phyloP scores from a whole-genome alignment of 129 eudicot genomes.

The Flaveria sonorensis region DNA sequence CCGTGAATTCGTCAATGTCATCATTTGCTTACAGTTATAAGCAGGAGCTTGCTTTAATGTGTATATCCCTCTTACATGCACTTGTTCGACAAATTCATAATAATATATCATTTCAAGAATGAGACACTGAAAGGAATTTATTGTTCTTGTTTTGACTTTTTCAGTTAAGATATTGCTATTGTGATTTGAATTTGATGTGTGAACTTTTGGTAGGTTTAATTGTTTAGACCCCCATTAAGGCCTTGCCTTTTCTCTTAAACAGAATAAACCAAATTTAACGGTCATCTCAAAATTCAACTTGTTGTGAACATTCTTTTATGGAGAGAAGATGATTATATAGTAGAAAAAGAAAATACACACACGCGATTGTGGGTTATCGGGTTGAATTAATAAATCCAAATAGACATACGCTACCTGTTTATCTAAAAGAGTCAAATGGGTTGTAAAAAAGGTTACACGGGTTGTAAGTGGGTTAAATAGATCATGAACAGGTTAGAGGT shows the following conservation, averaged over 20 bases:
- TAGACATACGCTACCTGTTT: too few relatives aligned
- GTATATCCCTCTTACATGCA: not conserved
- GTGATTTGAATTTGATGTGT: not conserved
- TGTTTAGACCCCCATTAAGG: not conserved
- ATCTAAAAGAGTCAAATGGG: not conserved
- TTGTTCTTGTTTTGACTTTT: not conserved
- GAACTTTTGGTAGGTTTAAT: not conserved
- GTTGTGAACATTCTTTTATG: not conserved
- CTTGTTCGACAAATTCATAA: slow-evolving; percentile 5
- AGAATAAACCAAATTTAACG: not conserved
- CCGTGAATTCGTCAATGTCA: slow-evolving; percentile 27
- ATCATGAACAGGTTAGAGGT: not conserved
- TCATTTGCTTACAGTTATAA: slow-evolving; percentile 8
- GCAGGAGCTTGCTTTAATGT: not conserved
- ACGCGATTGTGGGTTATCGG: not conserved
- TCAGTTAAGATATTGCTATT: not conserved
- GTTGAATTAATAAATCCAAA: not conserved
- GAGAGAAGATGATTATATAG: not conserved
- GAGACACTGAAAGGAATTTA: not conserved
- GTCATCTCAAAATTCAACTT: not conserved
- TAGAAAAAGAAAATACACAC: not conserved
- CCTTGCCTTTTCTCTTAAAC: not conserved
- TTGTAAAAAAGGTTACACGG: not conserved
- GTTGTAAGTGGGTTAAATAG: not conserved
- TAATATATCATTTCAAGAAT: not conserved